A percentile compares a stretch with the other conserved stretches of the same genome.
Conservation (phyloP, 1,139 yeast genomes). For the Diutina siamensis region DNA sequence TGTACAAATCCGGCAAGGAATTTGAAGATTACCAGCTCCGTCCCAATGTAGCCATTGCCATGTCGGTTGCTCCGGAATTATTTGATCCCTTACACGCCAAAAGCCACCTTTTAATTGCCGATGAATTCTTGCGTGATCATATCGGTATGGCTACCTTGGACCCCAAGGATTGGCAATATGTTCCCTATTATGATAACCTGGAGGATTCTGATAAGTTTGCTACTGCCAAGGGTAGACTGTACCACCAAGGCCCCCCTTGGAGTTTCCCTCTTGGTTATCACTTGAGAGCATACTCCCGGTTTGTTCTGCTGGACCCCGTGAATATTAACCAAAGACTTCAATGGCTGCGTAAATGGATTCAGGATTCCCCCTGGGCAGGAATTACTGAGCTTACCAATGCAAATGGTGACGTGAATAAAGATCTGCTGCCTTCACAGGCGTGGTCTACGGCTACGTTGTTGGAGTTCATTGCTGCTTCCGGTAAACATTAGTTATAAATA, state of each 20-base stretch:
- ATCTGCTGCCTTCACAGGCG: constrained; percentile 93
- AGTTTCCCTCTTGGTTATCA: constrained; percentile 87
- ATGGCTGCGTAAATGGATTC: constrained; percentile 60
- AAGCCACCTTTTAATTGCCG: constrained; percentile 60
- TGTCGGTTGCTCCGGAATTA: constrained; percentile 88
- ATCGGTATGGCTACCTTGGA: constrained; percentile 88
- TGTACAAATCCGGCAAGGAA: constrained; percentile 69
- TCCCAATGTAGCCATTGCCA: constrained; percentile 87
- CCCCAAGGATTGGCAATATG: constrained; percentile 82
- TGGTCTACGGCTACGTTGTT: constrained; percentile 86
- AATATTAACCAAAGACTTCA: constrained; percentile 43
- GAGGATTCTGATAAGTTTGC: constrained; percentile 80
- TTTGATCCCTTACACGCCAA: constrained; percentile 54
- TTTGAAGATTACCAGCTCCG: constrained; percentile 91
- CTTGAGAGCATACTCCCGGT: constrained; percentile 46
- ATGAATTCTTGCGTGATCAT: constrained; percentile 68
- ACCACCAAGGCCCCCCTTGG: constrained; percentile 99
- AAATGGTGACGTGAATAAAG: constrained; percentile 68
- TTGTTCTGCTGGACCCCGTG: constrained; percentile 38
- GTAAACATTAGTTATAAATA: background rate
- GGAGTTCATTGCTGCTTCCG: constrained; percentile 32
- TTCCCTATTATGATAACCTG: constrained; percentile 77
- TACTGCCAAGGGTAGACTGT: constrained; percentile 89
- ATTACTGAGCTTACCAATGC: constrained; percentile 85
- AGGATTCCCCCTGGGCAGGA: constrained; percentile 82